phyloP scores from a whole-genome alignment of 345 rosid species.

The Leavenworthia alabamica region DNA sequence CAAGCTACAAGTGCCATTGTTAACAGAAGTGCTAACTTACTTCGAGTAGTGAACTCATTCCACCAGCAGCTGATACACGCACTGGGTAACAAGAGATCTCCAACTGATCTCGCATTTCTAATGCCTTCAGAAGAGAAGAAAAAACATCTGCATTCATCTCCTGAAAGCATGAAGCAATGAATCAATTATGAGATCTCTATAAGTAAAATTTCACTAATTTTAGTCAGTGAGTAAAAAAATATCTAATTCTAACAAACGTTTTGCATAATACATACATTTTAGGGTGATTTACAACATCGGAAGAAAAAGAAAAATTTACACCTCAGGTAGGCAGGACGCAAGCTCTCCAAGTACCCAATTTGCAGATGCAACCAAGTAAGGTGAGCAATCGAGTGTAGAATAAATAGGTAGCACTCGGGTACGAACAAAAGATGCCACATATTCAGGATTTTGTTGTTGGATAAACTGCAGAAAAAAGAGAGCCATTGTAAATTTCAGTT shows the following conservation, averaged over 20 bases:
- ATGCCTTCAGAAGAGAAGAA: conserved; percentile 69
- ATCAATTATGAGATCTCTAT: conserved; percentile 1
- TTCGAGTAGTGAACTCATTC: conserved; percentile 59
- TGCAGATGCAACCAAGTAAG: conserved; percentile 74
- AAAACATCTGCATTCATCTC: conserved; percentile 59
- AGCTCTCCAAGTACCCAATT: conserved; percentile 89
- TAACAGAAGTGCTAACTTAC: conserved; percentile 34
- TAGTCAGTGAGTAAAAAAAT: not conserved
- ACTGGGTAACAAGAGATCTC: conserved; percentile 66
- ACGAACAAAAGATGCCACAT: conserved; percentile 42
- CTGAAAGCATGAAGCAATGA: conserved; percentile 35
- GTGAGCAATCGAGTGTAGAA: conserved; percentile 40
- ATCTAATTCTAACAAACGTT: not conserved
- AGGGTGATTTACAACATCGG: not conserved
- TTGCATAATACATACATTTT: not conserved
- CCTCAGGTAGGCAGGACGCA: conserved; percentile 68
- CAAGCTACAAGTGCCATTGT: not conserved
- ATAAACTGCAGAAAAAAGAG: conserved; percentile 51
- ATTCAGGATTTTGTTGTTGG: conserved; percentile 55
- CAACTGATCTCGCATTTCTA: conserved; percentile 49
- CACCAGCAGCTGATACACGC: conserved; percentile 77
- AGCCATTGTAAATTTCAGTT: not conserved
- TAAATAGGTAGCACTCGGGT: conserved; percentile 61
- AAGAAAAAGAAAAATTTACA: conserved; percentile 28
- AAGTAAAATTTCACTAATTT: not conserved